Percentiles rank a stretch among this genome's conserved stretches.
These are phyloP conservation scores for Hypoxylon sp. DNA, from an alignment of 2,329 filamentous ascomycete species.

Conservation along the genomic window DNA sequence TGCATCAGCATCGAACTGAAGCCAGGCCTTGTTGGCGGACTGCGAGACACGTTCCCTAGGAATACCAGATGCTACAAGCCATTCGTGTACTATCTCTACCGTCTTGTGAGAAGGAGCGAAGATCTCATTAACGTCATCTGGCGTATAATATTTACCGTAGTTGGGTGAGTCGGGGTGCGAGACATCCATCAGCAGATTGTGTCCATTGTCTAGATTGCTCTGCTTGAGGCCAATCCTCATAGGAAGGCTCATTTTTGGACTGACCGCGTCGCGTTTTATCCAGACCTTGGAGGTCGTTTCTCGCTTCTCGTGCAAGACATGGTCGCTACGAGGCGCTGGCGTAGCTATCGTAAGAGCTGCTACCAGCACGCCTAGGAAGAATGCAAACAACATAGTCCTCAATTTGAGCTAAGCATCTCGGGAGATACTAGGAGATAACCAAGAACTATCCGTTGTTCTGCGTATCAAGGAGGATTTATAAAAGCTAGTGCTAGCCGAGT, in stretches of 20 bases:
- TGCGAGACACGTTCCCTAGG: constrained; percentile 43
- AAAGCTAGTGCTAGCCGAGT: not conserved
- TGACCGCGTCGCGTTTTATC: not conserved
- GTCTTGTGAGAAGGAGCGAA: not conserved
- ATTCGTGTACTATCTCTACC: constrained; percentile 39
- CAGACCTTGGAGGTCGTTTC: not conserved
- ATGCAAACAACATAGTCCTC: not conserved
- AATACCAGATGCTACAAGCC: constrained; percentile 50
- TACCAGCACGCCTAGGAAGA: not conserved
- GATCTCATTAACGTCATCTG: not conserved
- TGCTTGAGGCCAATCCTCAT: constrained; percentile 2
- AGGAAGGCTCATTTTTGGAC: not conserved
- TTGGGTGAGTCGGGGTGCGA: constrained; percentile 5
- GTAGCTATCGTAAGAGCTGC: constrained; percentile 1
- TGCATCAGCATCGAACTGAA: constrained; percentile 56
- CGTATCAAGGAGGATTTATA: not conserved
- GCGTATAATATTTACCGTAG: constrained; percentile 8
- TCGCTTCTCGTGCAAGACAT: constrained; percentile 11
- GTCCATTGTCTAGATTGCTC: not conserved
- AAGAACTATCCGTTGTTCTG: not conserved
- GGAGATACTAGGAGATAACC: not conserved
- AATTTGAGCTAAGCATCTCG: not conserved
- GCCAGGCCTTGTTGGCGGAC: constrained; percentile 52
- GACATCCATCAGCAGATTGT: not conserved
- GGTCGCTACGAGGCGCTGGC: not conserved